Evolutionary conservation across 495 filamentous ascomycete genomes (phyloP).

Genomic region (Aspergillus homomorphus): DNA sequence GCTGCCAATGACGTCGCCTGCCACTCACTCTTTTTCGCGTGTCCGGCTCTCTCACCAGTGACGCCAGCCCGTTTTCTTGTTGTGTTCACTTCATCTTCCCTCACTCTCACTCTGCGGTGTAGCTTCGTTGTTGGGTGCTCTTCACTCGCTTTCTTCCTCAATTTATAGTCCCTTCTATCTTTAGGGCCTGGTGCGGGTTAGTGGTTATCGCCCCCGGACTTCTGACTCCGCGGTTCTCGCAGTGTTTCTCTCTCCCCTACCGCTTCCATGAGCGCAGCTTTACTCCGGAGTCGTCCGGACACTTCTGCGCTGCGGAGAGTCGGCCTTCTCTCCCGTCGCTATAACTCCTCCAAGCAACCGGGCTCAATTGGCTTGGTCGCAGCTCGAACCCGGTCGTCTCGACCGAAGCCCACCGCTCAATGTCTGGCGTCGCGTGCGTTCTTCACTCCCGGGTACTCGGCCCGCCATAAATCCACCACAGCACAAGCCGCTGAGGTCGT

Average conservation of each 20-base stretch:
- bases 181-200: not conserved
- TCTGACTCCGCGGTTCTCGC: not conserved
- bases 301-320: conserved; percentile 32
- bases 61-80: not conserved
- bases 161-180: not conserved
- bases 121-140: not conserved
- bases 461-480: conserved; percentile 32
- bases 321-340: conserved; percentile 24
- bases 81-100: not conserved
- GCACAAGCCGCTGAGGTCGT: conserved; percentile 12
- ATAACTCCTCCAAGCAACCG: conserved; percentile 18
- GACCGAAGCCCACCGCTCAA: conserved; percentile 25
- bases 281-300: conserved; percentile 38
- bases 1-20: conserved; percentile 7
- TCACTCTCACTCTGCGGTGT: not conserved
- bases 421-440: conserved; percentile 26
- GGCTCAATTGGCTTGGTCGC: conserved; percentile 13
- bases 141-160: not conserved
- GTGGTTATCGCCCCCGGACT: not conserved
- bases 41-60: not conserved
- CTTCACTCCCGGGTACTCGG: conserved; percentile 19
- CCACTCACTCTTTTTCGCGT: not conserved
- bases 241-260: conserved; percentile 6
- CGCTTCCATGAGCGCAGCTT: conserved; percentile 36
- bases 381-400: conserved; percentile 22